Conservation (phyloP, 192 early-diverging fungal genomes). For the Lunasporangiospora selenospora region DNA sequence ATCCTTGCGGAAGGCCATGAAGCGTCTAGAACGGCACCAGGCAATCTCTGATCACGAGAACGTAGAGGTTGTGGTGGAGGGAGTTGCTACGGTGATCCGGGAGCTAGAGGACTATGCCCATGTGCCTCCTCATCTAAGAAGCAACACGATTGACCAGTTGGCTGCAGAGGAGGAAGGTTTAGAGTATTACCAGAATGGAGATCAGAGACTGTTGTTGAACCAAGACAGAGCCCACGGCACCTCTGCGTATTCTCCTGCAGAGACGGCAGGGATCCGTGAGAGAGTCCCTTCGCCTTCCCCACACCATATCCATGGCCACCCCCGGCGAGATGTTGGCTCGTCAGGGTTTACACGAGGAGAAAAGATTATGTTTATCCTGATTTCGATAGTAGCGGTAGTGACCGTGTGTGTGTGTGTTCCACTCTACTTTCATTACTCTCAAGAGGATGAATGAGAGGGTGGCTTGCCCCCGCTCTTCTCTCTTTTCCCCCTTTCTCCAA, state of each 20-base stretch:
- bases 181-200: conserved; percentile 6
- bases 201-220: conserved; percentile 3
- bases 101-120: conserved; percentile 27
- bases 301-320: too few relatives aligned
- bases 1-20: conserved; percentile 49
- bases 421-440: conserved; percentile 42
- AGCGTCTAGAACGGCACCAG: conserved; percentile 38
- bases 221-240: too few relatives aligned
- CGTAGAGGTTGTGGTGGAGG: conserved; percentile 29
- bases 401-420: conserved; percentile 46
- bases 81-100: conserved; percentile 24
- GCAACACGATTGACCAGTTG: conserved; percentile 22
- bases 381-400: conserved; percentile 28
- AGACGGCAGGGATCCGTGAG: not conserved
- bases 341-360: conserved; percentile 48
- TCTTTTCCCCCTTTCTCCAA: not conserved
- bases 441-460: conserved; percentile 2
- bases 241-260: not conserved
- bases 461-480: not conserved
- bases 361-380: conserved; percentile 36
- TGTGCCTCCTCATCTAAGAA: conserved; percentile 13
- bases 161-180: conserved; percentile 14
- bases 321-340: not conserved
- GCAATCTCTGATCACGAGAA: conserved; percentile 12
- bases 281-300: too few relatives aligned